These are phyloP conservation scores for Panicum miliaceum DNA, from an alignment of 176 grass and related monocot genomes.

Conservation along the genomic window DNA sequence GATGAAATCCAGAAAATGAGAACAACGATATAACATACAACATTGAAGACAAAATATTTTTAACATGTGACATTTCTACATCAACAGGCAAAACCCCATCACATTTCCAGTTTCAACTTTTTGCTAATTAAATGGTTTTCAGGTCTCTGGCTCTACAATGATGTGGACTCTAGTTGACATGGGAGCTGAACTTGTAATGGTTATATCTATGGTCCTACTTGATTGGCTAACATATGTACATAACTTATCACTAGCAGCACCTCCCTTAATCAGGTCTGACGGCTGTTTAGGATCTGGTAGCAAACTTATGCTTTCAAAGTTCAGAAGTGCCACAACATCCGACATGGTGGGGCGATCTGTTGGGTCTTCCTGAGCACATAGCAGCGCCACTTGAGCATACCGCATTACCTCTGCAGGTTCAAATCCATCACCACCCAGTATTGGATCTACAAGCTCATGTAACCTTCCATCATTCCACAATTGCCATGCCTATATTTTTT, in stretches of 20 bases:
- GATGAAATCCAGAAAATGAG: too few relatives aligned
- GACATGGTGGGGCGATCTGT: conserved; percentile 48
- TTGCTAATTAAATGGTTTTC: too few relatives aligned
- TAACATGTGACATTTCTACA: too few relatives aligned
- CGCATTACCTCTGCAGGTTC: conserved; percentile 17
- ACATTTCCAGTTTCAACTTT: too few relatives aligned
- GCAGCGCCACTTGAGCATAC: conserved; percentile 45
- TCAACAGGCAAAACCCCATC: too few relatives aligned
- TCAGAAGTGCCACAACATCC: conserved; percentile 45
- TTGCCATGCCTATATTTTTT: conserved; percentile 47
- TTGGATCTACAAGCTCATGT: conserved; percentile 49
- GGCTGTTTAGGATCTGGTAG: conserved; percentile 41
- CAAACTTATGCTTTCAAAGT: conserved; percentile 31
- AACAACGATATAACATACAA: too few relatives aligned
- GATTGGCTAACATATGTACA: conserved; percentile 3
- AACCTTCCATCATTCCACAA: conserved; percentile 42
- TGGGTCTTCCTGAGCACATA: conserved; percentile 60
- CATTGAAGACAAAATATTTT: too few relatives aligned
- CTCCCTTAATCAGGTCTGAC: neutral
- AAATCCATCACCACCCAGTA: neutral
- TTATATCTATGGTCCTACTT: conserved; percentile 43
- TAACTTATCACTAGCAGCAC: neutral
- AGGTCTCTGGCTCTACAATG: too few relatives aligned
- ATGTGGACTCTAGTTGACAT: too few relatives aligned
- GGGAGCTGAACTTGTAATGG: too few relatives aligned